Percentiles rank a stretch among this genome's conserved stretches.
phyloP scores from a whole-genome alignment of 495 filamentous ascomycete genomes.

The Arthonia radiata region DNA sequence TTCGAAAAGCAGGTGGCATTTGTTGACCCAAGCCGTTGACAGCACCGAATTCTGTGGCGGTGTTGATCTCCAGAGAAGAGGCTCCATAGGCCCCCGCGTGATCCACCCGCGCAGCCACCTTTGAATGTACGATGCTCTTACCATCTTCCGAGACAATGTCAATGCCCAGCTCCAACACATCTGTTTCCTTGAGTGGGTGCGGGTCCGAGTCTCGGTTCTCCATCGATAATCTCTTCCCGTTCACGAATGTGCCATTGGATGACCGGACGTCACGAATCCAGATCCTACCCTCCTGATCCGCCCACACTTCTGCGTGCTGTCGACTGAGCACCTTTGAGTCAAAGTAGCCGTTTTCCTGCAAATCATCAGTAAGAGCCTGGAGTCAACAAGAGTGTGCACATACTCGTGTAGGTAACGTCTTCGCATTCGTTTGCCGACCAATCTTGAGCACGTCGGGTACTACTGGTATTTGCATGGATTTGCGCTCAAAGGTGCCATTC shows the following conservation, averaged over 20 bases:
- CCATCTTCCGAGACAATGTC: conserved; percentile 97
- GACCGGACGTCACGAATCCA: conserved; percentile 96
- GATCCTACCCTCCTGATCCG: conserved; percentile 66
- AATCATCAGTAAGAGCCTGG: too few species aligned
- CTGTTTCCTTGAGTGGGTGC: conserved; percentile 65
- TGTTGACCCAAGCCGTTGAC: conserved; percentile 39
- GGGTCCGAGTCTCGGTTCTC: conserved; percentile 92
- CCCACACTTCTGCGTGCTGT: conserved; percentile 93
- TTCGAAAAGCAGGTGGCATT: too few species aligned
- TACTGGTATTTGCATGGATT: conserved; percentile 78
- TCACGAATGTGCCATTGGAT: conserved; percentile 95
- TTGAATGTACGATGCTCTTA: conserved; percentile 93
- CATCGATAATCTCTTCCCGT: conserved; percentile 64
- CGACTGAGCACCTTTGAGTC: conserved; percentile 92
- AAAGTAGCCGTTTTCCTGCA: conserved; percentile 79
- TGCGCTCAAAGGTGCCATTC: conserved; percentile 88
- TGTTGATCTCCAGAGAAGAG: conserved; percentile 64
- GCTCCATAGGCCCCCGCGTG: conserved; percentile 61
- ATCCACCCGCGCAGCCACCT: conserved; percentile 87
- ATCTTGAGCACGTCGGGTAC: conserved; percentile 74
- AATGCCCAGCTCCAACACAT: conserved; percentile 81
- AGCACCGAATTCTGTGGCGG: conserved; percentile 39
- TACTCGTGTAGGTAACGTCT: conserved; percentile 78
- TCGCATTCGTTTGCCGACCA: conserved; percentile 87
- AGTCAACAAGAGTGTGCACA: too few species aligned